Percentiles rank a stretch among this genome's conserved stretches.
Conservation (phyloP, 108 stramenopile species). For the Cylindrotheca fusiformis region DNA sequence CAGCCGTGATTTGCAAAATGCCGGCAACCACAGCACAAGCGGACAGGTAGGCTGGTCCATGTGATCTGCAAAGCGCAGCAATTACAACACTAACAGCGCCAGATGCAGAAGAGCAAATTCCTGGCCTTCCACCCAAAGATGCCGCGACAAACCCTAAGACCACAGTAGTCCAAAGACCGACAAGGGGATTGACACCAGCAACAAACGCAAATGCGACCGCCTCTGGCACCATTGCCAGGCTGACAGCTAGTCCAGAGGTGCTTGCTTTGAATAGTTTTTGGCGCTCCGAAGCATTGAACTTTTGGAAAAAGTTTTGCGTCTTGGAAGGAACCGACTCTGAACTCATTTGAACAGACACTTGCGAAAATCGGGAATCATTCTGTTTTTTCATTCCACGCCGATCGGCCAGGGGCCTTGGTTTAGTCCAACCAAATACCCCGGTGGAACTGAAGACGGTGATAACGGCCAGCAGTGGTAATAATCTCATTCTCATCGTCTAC, state of each 20-base stretch:
- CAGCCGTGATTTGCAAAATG: slow-evolving; percentile 65
- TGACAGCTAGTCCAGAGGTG: slow-evolving; percentile 62
- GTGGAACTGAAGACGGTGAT: too few relatives aligned
- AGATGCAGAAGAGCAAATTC: slow-evolving; percentile 80
- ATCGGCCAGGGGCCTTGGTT: too few relatives aligned
- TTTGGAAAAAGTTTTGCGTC: too few relatives aligned
- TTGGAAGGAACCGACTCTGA: too few relatives aligned
- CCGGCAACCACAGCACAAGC: slow-evolving; percentile 81
- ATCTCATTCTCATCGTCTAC: too few relatives aligned
- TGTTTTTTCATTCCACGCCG: too few relatives aligned
- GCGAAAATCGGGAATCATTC: too few relatives aligned
- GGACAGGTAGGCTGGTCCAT: slow-evolving; percentile 75
- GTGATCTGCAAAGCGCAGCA: slow-evolving; percentile 60
- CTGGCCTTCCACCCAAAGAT: slow-evolving; percentile 79
- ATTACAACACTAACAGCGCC: slow-evolving; percentile 87
- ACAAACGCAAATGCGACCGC: slow-evolving; percentile 75
- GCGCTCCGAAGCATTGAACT: slow-evolving; percentile 7
- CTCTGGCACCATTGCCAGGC: slow-evolving; percentile 78
- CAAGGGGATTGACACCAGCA: slow-evolving; percentile 71
- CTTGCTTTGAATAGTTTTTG: slow-evolving; percentile 28
- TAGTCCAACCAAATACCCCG: too few relatives aligned
- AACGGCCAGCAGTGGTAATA: too few relatives aligned
- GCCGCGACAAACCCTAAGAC: slow-evolving; percentile 81
- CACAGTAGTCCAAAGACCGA: slow-evolving; percentile 87
- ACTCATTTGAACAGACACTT: too few relatives aligned